Conservation (phyloP, 257 asterid species). For the Echites panduratus region DNA sequence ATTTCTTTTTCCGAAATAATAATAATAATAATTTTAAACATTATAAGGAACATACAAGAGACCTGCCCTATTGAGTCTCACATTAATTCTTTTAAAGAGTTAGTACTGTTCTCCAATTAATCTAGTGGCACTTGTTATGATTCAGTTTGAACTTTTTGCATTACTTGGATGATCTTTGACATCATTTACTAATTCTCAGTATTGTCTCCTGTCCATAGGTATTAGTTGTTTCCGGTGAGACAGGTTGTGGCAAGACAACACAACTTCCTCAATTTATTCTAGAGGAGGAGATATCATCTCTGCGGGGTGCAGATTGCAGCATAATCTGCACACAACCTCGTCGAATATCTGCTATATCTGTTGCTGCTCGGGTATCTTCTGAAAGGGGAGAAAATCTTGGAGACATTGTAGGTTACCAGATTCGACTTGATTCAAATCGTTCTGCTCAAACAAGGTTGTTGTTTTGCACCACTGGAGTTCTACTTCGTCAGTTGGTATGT, state of each 20-base stretch:
- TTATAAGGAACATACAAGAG: background rate
- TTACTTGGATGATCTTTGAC: background rate
- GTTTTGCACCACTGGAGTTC: slow-evolving; percentile 95
- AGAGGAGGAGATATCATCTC: slow-evolving; percentile 82
- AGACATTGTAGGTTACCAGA: slow-evolving; percentile 89
- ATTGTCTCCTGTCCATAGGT: slow-evolving; percentile 40
- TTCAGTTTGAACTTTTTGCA: background rate
- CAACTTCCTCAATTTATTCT: slow-evolving; percentile 97
- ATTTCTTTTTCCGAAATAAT: background rate
- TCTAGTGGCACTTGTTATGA: background rate
- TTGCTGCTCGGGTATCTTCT: slow-evolving; percentile 79
- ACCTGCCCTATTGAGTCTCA: background rate
- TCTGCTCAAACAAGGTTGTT: slow-evolving; percentile 80
- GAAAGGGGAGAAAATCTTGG: slow-evolving; percentile 97
- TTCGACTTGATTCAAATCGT: slow-evolving; percentile 80
- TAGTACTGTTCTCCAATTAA: background rate
- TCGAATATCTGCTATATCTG: slow-evolving; percentile 95
- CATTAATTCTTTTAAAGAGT: background rate
- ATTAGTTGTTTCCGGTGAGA: slow-evolving; percentile 95
- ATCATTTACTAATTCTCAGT: background rate
- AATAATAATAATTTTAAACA: background rate
- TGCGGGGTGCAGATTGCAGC: slow-evolving; percentile 72
- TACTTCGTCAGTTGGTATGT: slow-evolving; percentile 82
- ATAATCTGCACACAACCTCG: slow-evolving; percentile 98
- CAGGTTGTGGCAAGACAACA: slow-evolving; percentile 98